Percentiles rank a stretch among this genome's conserved stretches.
phyloP scores from a whole-genome alignment of 2,329 filamentous ascomycete species.

The Paramyrothecium sp. region DNA sequence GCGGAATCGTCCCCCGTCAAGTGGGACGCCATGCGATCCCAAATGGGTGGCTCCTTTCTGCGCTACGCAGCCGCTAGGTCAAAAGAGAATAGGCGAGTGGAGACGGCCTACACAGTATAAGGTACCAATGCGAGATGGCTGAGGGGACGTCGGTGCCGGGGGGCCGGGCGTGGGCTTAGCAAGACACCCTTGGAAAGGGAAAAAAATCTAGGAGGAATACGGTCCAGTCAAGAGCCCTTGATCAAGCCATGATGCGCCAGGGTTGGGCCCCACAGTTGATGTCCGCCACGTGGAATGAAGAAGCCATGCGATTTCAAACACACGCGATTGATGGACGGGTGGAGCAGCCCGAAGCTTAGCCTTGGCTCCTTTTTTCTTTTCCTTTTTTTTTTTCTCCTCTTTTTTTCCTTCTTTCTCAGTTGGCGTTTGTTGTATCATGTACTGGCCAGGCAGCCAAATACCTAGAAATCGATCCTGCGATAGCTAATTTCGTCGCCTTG shows the following conservation, averaged over 20 bases:
- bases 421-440: background rate
- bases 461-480: background rate
- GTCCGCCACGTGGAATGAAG: background rate
- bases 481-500: too few relatives aligned
- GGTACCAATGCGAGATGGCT: too few relatives aligned
- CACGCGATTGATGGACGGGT: background rate
- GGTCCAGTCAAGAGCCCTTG: too few relatives aligned
- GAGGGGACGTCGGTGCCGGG: too few relatives aligned
- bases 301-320: background rate
- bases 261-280: background rate
- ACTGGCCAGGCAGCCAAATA: background rate
- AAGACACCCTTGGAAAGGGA: too few relatives aligned
- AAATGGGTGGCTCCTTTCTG: too few relatives aligned
- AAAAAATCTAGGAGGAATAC: background rate
- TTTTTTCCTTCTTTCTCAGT: background rate
- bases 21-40: too few relatives aligned
- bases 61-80: too few relatives aligned
- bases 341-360: background rate
- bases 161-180: background rate
- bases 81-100: too few relatives aligned
- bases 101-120: too few relatives aligned
- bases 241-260: too few relatives aligned
- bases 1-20: too few relatives aligned
- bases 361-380: constrained; percentile 2
- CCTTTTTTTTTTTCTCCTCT: constrained; percentile 3